Evolutionary conservation across 208 protist genomes (phyloP), one percentile per base, ranked within the genome.

Genomic region (Crithidia acanthocephali): DNA sequence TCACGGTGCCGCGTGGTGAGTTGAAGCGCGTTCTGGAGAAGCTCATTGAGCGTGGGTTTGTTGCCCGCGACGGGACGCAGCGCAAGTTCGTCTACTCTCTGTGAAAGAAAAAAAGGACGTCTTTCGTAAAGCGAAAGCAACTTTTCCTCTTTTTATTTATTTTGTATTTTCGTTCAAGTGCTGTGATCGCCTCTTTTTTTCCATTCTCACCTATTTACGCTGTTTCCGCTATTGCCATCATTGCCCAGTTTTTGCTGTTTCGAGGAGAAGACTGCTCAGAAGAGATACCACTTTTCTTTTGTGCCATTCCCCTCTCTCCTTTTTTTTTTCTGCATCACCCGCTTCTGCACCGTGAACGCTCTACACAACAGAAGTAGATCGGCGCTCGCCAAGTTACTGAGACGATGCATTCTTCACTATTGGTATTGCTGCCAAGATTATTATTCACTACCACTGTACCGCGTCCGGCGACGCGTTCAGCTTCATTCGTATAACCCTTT

Each of bases 1-100:
- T 72, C 27, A 55, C 47, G 1, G 63, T 83, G 22, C 32, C 67
- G 5, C 61, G 72, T 8, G 45, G 66, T 30, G 76, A 88, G 40
- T 47, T 94, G 66, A 94, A 94, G 72, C 58, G 53, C 0, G 63
- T 70, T 0, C 67, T 94, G 42, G 88, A 94, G 51, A 83, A 81
- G 56, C 81, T 94, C 20, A 84, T 90, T 47, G 76, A 85, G 60
- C 79, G 88, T 33, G 80, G 74, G 1, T 75, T 85, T 37, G 47
- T 92, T 60, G 51, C 42, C 4, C 85, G 88, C 40, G 82, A 86
- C 44, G 76, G 68, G 27, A 32, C 63, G 0, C 25, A 45, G 6
- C 44, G 61, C 28, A 63, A 40, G 37, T 73, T 76, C 61, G 33
- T 25, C 23, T 78, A 61, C 73, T 60, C 82, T 51, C 78, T 79